These are phyloP conservation scores for Geotrichum restrictum DNA, from an alignment of 1,139 yeast genomes.

Conservation along the genomic window DNA sequence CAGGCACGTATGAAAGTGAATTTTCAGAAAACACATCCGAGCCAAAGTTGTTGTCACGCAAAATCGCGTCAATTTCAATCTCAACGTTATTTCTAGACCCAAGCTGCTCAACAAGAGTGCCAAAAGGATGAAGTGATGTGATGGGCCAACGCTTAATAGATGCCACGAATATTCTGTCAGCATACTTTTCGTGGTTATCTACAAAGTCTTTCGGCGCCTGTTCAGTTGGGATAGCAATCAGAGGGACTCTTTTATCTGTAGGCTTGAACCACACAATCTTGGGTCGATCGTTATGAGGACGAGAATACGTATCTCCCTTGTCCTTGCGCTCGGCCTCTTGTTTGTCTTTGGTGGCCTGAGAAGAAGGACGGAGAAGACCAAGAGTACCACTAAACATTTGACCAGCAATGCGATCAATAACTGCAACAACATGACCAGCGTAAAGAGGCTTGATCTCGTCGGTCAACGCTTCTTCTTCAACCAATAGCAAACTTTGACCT, in stretches of 20 bases:
- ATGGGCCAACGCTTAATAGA: conserved; percentile 98
- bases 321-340: conserved; percentile 53
- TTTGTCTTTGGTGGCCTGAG: conserved; percentile 82
- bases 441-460: conserved; percentile 91
- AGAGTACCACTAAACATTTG: conserved; percentile 86
- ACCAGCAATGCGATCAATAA: conserved; percentile 94
- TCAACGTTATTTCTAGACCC: conserved; percentile 75
- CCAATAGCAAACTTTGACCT: conserved; percentile 85
- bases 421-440: conserved; percentile 98
- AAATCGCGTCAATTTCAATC: conserved; percentile 82
- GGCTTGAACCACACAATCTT: conserved; percentile 99
- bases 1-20: conserved; percentile 30
- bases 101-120: conserved; percentile 81
- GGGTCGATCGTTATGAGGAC: conserved; percentile 52
- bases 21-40: conserved; percentile 70
- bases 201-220: conserved; percentile 96
- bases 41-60: conserved; percentile 87
- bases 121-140: conserved; percentile 95
- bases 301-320: conserved; percentile 41
- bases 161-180: conserved; percentile 83
- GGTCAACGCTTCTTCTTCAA: conserved; percentile 92
- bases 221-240: conserved; percentile 96
- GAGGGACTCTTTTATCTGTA: conserved; percentile 93
- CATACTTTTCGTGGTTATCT: conserved; percentile 80
- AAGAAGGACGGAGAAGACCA: conserved; percentile 91